Evolutionary conservation across 306 rosid genomes (phyloP), one percentile per base, ranked within the genome.

Genomic region (Cicer bijugum): DNA sequence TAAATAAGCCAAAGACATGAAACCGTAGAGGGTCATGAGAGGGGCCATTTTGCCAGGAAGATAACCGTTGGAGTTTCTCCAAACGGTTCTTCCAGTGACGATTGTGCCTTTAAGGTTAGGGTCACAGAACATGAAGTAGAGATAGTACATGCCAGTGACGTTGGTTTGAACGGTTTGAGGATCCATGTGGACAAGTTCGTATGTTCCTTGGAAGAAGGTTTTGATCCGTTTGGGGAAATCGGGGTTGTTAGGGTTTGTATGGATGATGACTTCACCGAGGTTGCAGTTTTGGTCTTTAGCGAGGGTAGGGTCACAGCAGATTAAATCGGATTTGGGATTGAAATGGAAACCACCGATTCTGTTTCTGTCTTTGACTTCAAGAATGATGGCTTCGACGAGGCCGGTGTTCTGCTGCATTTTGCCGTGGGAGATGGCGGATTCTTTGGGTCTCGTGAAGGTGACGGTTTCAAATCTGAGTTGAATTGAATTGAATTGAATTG

Each of bases 41-140:
- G 97, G 98, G 45, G 93, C 75, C 97, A 93, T 93, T 80, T 90
- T 93, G 11, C 97, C 97, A 1, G 98, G 97, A 7, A 93, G 74
- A 76, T 90, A 93, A 65, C 98, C 98, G 55, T 82, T 79, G 2
- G 96, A 93, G 82, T 93, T 93, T 67, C 93, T 80, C 98, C 98
- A 93, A 16, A 87, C 91, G 1, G 97, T 93, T 84, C 84, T 89
- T 68, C 98, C 98, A 19, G 62, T 72, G n/a, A 93, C 80, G 68
- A 80, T 28, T 12, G 97, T 93, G 38, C 98, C 97, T 12, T 87
- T 44, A 9, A 90, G 97, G 10, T 73, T 40, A 2, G 91, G 88
- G 44, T 93, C 90, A 23, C 98, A 93, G 67, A 86, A 84, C 90
- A 93, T 93, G 78, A 93, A 93, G 72, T 90, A 93, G 15, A 90